Evolutionary conservation across 768 basidiomycete genomes (phyloP).

Genomic region (Leccinum truebloodii): DNA sequence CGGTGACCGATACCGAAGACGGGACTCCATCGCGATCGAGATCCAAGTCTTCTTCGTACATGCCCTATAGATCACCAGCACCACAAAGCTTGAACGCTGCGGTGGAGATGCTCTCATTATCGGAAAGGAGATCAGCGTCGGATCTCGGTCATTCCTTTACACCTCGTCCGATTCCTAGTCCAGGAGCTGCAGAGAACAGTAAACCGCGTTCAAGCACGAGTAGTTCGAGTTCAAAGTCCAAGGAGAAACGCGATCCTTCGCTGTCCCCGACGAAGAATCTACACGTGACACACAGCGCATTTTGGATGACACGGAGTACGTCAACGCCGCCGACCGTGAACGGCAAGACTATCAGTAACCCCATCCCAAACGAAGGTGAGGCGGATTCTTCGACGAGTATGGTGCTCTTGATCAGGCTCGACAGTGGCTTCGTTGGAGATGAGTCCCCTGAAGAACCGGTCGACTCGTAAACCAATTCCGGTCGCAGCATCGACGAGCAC

Average conservation of each 20-base stretch:
- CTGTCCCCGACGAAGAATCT: conserved; percentile 49
- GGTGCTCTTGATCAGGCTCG: conserved; percentile 4
- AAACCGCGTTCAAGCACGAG: conserved; percentile 36
- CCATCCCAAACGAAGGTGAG: conserved; percentile 70
- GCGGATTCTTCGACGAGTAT: conserved; percentile 1
- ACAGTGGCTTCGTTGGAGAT: conserved; percentile 68
- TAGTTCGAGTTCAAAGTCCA: conserved; percentile 28
- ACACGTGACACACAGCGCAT: conserved; percentile 37
- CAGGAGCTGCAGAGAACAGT: conserved; percentile 18
- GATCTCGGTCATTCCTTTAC: conserved; percentile 27
- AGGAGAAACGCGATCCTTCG: conserved; percentile 35
- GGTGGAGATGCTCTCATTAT: conserved; percentile 55
- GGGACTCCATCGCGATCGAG: conserved; percentile 48
- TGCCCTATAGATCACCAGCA: conserved; percentile 53
- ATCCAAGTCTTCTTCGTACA: conserved; percentile 55
- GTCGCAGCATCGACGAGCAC: conserved; percentile 43
- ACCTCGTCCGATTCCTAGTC: conserved; percentile 22
- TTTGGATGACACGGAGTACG: conserved; percentile 36
- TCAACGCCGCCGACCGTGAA: conserved; percentile 47
- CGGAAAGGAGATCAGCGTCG: conserved; percentile 32
- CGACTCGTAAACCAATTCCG: conserved; percentile 61
- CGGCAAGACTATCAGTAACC: conserved; percentile 67
- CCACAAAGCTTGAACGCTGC: conserved; percentile 76
- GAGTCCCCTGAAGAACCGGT: conserved; percentile 73
- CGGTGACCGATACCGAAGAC: conserved; percentile 32